These are phyloP conservation scores for Plantago elongata DNA, from an alignment of 257 asterid species.

Conservation along the genomic window DNA sequence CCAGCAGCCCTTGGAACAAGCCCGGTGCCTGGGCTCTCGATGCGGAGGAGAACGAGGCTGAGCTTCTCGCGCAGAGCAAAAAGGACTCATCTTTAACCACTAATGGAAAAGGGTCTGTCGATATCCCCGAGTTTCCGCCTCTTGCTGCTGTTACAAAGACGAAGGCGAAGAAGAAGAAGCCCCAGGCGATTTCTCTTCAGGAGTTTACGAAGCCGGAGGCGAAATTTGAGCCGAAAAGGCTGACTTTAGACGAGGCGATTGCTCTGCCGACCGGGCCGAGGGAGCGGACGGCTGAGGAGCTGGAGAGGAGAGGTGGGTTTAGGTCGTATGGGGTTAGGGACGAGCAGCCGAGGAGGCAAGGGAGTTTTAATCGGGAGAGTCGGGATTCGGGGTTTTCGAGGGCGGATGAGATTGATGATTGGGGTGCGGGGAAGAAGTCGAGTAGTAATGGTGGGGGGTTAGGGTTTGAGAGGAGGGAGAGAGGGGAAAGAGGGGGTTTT, in stretches of 20 bases:
- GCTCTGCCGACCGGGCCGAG: slow-evolving; percentile 84
- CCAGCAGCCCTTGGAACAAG: slow-evolving; percentile 75
- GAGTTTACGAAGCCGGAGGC: slow-evolving; percentile 36
- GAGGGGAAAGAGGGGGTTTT: slow-evolving; percentile 73
- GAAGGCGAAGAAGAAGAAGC: slow-evolving; percentile 69
- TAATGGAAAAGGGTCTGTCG: slow-evolving; percentile 6
- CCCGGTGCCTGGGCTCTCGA: slow-evolving; percentile 98
- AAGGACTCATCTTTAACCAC: slow-evolving; percentile 19
- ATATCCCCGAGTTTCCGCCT: slow-evolving; percentile 74
- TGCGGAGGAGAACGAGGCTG: slow-evolving; percentile 74
- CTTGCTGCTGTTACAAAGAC: slow-evolving; percentile 55
- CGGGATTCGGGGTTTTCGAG: slow-evolving; percentile 66
- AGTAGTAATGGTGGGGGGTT: slow-evolving; percentile 17
- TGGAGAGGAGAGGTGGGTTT: slow-evolving; percentile 78
- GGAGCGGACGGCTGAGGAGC: slow-evolving; percentile 77
- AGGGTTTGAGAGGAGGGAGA: slow-evolving; percentile 76
- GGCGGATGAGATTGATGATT: slow-evolving; percentile 84
- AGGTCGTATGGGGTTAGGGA: slow-evolving; percentile 64
- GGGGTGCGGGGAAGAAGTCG: slow-evolving; percentile 70
- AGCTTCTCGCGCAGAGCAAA: slow-evolving; percentile 44
- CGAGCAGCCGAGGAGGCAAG: slow-evolving; percentile 71
- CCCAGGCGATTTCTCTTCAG: slow-evolving; percentile 50
- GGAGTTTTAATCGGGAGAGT: slow-evolving; percentile 52
- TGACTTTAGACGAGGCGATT: slow-evolving; percentile 47
- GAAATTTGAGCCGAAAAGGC: slow-evolving; percentile 33